These are phyloP conservation scores for Hirschfeldia incana DNA, from an alignment of 345 rosid species.

Conservation along the genomic window DNA sequence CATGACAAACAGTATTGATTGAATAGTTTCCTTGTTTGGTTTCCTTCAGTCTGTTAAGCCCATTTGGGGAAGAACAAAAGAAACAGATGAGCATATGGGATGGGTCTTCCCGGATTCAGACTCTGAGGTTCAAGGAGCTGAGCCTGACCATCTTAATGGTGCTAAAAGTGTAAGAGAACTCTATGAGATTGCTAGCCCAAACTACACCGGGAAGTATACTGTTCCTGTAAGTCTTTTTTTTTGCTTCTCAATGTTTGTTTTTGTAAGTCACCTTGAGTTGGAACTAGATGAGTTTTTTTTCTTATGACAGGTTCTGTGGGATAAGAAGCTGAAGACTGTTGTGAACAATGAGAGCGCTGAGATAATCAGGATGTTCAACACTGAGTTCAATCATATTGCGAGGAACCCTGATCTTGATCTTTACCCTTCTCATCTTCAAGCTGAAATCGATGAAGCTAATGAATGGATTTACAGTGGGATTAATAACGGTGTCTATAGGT, in stretches of 20 bases:
- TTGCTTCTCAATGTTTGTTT: not conserved
- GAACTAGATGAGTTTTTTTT: not conserved
- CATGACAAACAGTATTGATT: not conserved
- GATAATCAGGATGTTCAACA: slow-evolving; percentile 55
- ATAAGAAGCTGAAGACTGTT: slow-evolving; percentile 63
- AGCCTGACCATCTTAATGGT: slow-evolving; percentile 67
- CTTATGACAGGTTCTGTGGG: slow-evolving; percentile 51
- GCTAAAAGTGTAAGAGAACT: slow-evolving; percentile 75
- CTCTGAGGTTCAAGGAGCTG: slow-evolving; percentile 77
- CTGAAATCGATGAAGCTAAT: slow-evolving; percentile 45
- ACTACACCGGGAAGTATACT: slow-evolving; percentile 75
- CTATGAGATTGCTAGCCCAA: slow-evolving; percentile 77
- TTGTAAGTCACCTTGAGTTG: slow-evolving; percentile 22
- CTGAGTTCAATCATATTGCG: slow-evolving; percentile 53
- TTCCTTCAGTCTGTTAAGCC: slow-evolving; percentile 70
- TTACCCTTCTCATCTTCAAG: slow-evolving; percentile 47
- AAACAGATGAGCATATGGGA: slow-evolving; percentile 81
- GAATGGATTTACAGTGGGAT: slow-evolving; percentile 54
- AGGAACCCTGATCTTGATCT: slow-evolving; percentile 51
- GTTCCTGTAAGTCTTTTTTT: slow-evolving; percentile 73
- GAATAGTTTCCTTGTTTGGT: slow-evolving; percentile 11
- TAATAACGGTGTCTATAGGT: slow-evolving; percentile 56
- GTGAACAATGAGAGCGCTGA: slow-evolving; percentile 62
- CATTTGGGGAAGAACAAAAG: slow-evolving; percentile 87
- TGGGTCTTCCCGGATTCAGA: slow-evolving; percentile 75